Conservation (phyloP, 345 rosid genomes). For the Citrus trifoliata region DNA sequence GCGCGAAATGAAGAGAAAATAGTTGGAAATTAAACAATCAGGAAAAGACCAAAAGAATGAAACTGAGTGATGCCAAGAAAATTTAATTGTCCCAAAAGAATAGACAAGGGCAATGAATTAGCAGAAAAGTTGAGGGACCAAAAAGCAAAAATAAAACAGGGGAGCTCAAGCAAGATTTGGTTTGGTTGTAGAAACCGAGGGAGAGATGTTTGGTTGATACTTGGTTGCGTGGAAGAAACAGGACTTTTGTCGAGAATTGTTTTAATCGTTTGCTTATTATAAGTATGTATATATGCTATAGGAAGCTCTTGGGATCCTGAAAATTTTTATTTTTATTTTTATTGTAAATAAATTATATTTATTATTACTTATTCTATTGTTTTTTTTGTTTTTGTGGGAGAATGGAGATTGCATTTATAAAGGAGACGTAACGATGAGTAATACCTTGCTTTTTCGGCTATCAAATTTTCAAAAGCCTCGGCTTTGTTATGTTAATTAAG, state of each 20-base stretch:
- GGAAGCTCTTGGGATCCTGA: not conserved
- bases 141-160: not conserved
- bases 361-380: not conserved
- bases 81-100: not conserved
- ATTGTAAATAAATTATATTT: not conserved
- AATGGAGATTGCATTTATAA: not conserved
- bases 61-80: not conserved
- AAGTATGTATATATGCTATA: no score
- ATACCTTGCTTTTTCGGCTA: constrained; percentile 7
- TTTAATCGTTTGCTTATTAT: not conserved
- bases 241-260: constrained; percentile 8
- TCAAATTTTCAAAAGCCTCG: not conserved
- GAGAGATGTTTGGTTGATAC: not conserved
- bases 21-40: not conserved
- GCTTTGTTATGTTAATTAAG: not conserved
- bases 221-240: constrained; percentile 19
- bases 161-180: not conserved
- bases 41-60: not conserved
- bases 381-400: not conserved
- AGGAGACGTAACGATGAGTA: constrained; percentile 17
- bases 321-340: not conserved
- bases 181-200: not conserved
- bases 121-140: not conserved
- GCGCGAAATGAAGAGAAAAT: no score
- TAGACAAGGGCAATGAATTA: not conserved